Base-by-base conservation (phyloP, 768 basidiomycete genomes). In the Termitomyces sp. region DNA sequence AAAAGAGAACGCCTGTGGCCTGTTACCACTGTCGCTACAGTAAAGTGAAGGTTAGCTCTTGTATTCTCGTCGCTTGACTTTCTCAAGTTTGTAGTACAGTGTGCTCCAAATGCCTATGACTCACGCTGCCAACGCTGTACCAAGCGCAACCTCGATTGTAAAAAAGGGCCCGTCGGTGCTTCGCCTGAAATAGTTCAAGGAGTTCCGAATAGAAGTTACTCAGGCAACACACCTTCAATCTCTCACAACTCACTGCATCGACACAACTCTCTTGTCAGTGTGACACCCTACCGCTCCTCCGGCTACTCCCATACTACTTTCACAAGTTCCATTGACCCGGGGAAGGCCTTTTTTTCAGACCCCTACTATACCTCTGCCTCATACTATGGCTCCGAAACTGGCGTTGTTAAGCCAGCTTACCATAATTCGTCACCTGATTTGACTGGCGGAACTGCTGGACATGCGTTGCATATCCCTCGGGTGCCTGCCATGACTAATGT, bases 11-110 rank as follows among this genome's bases (percentile, higher is more conserved):
- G 1, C 70, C 75, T 9, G 78, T 84, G 61, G 85, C 85, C 2
- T 86, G 85, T 67, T 73, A 68, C 0, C 70, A 72, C 56, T 86
- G 85, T 65, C 78, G 85, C 7, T 65, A 67, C 33, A 76, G 80
- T 18, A 84, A 86, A 67, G 75, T 84, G 58, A 83, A 80, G 73
- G 84, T 81, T 61, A 12, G 16, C 26, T 43, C 40, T 24, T 35
- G 52, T 20, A 14, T 36, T 38, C 32, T 28, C 10, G 5, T 4
- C 14, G 28, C 7, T 44, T 57, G 32, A 33, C 38, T 53, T 42
- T 16, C n/a, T 46, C 4, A 57, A 43, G n/a, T 30, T 35, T 4
- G 18, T 35, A 26, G 32, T 16, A 24, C 20, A 60, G 59, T 58
- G 58, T 28, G 53, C 53, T 35, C 36, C 58, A 16, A 24, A 20